Evolutionary conservation across 352 stramenopile species (phyloP).

Genomic region (Globisporangium paroecandrum): DNA sequence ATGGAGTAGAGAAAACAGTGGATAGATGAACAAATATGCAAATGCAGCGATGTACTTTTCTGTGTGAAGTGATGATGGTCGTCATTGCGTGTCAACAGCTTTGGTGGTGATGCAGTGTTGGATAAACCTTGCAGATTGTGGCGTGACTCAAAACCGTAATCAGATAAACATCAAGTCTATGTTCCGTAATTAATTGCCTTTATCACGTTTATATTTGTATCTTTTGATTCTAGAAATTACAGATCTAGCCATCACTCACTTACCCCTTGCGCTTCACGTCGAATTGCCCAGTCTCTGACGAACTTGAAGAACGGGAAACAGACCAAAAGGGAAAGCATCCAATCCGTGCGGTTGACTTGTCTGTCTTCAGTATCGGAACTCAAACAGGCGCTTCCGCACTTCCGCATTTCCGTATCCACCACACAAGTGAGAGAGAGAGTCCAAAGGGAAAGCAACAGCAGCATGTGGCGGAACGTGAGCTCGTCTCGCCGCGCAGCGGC

Average conservation of each 20-base stretch:
- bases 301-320: conserved; percentile 8
- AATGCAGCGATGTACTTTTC: background rate
- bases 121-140: background rate
- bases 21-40: conserved; percentile 4
- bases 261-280: background rate
- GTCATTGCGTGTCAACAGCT: background rate
- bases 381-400: background rate
- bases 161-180: background rate
- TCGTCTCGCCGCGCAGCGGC: conserved; percentile 8
- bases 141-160: background rate
- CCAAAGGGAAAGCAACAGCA: background rate
- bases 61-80: background rate
- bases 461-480: conserved; percentile 8
- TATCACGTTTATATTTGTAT: background rate
- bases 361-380: background rate
- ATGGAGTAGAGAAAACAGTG: background rate
- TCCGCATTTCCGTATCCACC: background rate
- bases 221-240: background rate
- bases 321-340: background rate
- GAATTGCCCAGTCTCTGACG: background rate
- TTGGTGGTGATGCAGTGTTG: background rate
- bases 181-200: background rate
- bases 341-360: conserved; percentile 1
- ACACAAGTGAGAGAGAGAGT: background rate
- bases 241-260: conserved; percentile 1